Percentiles rank a stretch among this genome's conserved stretches.
These are phyloP conservation scores for Cystobasidium ongulense DNA, from an alignment of 768 basidiomycete genomes.

Conservation along the genomic window DNA sequence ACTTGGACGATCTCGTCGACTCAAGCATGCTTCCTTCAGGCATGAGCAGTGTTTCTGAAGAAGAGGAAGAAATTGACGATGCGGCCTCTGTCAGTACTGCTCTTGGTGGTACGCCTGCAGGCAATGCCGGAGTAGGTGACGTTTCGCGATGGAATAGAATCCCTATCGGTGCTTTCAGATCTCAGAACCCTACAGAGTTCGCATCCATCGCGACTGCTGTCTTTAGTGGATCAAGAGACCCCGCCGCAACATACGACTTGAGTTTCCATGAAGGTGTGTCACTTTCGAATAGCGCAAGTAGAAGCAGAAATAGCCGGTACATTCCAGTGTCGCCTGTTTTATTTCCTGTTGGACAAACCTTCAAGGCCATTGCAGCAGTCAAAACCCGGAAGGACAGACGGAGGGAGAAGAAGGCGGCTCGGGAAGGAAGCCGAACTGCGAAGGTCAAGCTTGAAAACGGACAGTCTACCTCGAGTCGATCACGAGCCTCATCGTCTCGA, in stretches of 20 bases:
- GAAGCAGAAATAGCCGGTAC: not conserved
- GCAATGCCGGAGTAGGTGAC: constrained; percentile 30
- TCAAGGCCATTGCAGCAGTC: constrained; percentile 6
- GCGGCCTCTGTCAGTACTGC: constrained; percentile 25
- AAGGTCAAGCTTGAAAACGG: constrained; percentile 8
- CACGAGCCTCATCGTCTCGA: not conserved
- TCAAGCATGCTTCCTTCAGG: not conserved
- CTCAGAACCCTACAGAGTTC: not conserved
- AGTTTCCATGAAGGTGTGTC: constrained; percentile 17
- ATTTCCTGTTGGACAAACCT: constrained; percentile 9
- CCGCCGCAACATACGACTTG: not conserved
- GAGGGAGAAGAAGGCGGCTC: not conserved
- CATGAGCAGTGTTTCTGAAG: constrained; percentile 35
- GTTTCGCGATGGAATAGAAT: constrained; percentile 39
- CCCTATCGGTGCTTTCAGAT: constrained; percentile 41
- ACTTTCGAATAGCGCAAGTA: not conserved
- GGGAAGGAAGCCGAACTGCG: not conserved
- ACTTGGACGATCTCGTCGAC: constrained; percentile 26
- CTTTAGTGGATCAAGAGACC: constrained; percentile 18
- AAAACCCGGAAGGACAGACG: constrained; percentile 4
- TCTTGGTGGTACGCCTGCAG: not conserved
- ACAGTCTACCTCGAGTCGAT: not conserved
- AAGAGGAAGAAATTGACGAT: constrained; percentile 21
- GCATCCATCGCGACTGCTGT: constrained; percentile 5
- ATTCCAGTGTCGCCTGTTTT: constrained; percentile 28